Evolutionary conservation across 768 basidiomycete species (phyloP), one percentile per base, ranked within the genome.

Genomic region (Mycena crocata): DNA sequence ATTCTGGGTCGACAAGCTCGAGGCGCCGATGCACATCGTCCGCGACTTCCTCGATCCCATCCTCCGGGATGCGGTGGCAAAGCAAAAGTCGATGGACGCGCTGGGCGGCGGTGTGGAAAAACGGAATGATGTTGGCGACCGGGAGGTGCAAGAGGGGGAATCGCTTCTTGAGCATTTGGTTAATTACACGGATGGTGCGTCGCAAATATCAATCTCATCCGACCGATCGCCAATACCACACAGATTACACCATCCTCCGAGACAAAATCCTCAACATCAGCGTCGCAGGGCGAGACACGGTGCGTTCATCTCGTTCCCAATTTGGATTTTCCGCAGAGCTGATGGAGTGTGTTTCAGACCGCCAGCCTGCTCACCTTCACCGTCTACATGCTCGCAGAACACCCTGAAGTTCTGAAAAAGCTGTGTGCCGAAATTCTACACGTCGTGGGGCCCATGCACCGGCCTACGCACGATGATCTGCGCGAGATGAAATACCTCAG

Each of bases 401-500:
- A 89, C 67, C 88, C 87, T 1, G 67, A 82, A 5, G 79, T 89
- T 21, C 67, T 85, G 0, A 55, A 68, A 6, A 79, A 81, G 9
- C 82, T 90, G 14, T 83, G 86, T 15, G 76, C 81, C 31, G 89
- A 90, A 71, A 81, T 90, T 23, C 60, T 85, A 4, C 74, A 75
- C 13, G 76, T 78, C 15, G 80, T 89, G 23, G 88, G 88, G 0
- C 72, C 78, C 8, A 76, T 70, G 3, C 73, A 80, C 14, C 66
- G 81, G 3, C 89, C 89, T 0, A 85, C 86, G 2, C 86, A 85
- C 68, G 87, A 88, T 39, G 83, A 87, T 50, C 80, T 90, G 66
- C 78, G 85, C 37, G 81, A 83, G 15, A 85, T 89, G 86, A 87
- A 87, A 63, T 90, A 85, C 68, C 74, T 89, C 63, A 74, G 87